Evolutionary conservation across 768 basidiomycete species (phyloP).

Genomic region (Podaxis sp.): DNA sequence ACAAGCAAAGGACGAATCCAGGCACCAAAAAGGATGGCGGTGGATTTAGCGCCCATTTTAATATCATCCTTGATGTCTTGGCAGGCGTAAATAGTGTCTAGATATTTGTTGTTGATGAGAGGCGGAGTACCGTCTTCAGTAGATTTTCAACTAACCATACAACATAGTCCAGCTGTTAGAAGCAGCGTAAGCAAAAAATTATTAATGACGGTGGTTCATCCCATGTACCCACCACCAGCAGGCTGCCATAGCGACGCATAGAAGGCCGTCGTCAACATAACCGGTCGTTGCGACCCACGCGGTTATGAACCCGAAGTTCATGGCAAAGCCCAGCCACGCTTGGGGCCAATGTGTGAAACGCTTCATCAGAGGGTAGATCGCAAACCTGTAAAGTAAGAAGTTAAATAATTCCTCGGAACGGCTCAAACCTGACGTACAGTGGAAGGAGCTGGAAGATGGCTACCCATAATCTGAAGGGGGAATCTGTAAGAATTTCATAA

Average conservation of each 20-base stretch:
- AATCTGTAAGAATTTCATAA: slow-evolving; percentile 17
- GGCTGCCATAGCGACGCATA: slow-evolving; percentile 33
- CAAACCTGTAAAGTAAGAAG: slow-evolving; percentile 28
- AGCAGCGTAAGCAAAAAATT: not conserved
- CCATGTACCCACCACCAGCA: slow-evolving; percentile 42
- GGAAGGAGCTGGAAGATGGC: slow-evolving; percentile 46
- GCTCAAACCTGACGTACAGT: slow-evolving; percentile 29
- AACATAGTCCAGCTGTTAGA: slow-evolving; percentile 45
- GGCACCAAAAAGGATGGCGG: slow-evolving; percentile 67
- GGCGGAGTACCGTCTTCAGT: not conserved
- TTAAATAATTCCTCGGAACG: not conserved
- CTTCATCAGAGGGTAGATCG: slow-evolving; percentile 54
- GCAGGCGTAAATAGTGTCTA: slow-evolving; percentile 74
- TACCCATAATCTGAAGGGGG: slow-evolving; percentile 33
- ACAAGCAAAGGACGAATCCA: slow-evolving; percentile 57
- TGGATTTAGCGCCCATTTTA: slow-evolving; percentile 71
- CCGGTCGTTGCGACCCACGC: slow-evolving; percentile 44
- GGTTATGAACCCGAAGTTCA: slow-evolving; percentile 53
- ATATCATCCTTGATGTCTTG: slow-evolving; percentile 77
- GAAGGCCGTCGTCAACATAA: slow-evolving; percentile 28
- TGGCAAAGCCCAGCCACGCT: slow-evolving; percentile 58
- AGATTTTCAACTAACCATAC: slow-evolving; percentile 31
- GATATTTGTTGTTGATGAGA: not conserved
- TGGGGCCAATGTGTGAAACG: slow-evolving; percentile 60
- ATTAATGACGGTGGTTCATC: not conserved